Evolutionary conservation across 192 early-diverging fungal species (phyloP).

Genomic region (Spinellus fusiger): DNA sequence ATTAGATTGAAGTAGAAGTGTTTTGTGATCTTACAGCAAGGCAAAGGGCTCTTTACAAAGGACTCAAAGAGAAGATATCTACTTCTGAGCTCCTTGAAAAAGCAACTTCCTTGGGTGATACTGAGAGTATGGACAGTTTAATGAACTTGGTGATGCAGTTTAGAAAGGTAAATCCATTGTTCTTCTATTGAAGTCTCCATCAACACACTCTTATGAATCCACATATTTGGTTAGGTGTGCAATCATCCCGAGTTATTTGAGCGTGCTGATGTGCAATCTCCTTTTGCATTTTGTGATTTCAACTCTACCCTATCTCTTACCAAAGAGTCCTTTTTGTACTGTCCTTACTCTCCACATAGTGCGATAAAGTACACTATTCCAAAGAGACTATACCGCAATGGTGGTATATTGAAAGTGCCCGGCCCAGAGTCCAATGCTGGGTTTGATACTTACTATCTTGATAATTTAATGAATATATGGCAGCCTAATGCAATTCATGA

Average conservation of each 20-base stretch:
- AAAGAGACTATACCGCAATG: constrained; percentile 61
- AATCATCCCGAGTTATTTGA: constrained; percentile 88
- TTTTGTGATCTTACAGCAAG: constrained; percentile 71
- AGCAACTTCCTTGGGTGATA: constrained; percentile 55
- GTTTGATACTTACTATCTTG: constrained; percentile 33
- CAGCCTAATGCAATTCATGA: constrained; percentile 45
- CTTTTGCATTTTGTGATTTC: constrained; percentile 56
- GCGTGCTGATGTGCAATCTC: constrained; percentile 74
- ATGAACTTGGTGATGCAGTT: constrained; percentile 96
- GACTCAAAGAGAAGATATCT: constrained; percentile 73
- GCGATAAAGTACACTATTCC: constrained; percentile 60
- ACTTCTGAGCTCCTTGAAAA: constrained; percentile 69
- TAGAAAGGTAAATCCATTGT: constrained; percentile 55
- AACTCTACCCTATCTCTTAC: constrained; percentile 53
- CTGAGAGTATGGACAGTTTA: constrained; percentile 71
- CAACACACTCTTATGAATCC: no score
- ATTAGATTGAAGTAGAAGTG: constrained; percentile 72
- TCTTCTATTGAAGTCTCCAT: no score
- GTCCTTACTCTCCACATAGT: constrained; percentile 58
- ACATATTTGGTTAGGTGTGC: no score
- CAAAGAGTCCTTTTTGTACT: constrained; percentile 50
- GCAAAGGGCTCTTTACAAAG: constrained; percentile 67
- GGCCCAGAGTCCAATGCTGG: constrained; percentile 39
- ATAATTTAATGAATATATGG: constrained; percentile 55
- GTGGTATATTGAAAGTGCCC: constrained; percentile 43